Conservation (phyloP, 805 yeast species). For the Suhomyces prunicola region DNA sequence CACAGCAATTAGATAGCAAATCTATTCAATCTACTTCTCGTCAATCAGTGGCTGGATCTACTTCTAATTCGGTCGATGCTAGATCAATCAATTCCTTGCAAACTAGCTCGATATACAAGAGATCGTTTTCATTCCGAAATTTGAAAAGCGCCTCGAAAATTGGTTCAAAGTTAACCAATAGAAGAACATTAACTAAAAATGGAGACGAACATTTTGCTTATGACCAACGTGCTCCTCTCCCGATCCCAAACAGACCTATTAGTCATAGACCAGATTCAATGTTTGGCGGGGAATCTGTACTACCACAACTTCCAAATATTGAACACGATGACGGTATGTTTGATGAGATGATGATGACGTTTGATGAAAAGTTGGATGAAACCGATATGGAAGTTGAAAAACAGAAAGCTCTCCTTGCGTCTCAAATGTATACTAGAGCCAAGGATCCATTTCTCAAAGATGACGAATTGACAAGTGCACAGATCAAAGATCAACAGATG, state of each 20-base stretch:
- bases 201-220: not conserved
- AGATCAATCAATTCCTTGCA: not conserved
- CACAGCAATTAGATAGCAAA: not conserved
- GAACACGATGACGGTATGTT: slow-evolving; percentile 27
- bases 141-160: not conserved
- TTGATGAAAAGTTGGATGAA: slow-evolving; percentile 19
- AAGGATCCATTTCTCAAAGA: slow-evolving; percentile 34
- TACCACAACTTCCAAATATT: slow-evolving; percentile 21
- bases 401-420: not conserved
- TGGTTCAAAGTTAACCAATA: not conserved
- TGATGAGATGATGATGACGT: slow-evolving; percentile 25
- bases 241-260: not conserved
- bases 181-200: not conserved
- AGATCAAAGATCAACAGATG: slow-evolving; percentile 37
- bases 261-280: slow-evolving; percentile 1
- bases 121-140: slow-evolving; percentile 5
- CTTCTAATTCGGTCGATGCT: not conserved
- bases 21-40: slow-evolving; percentile 3
- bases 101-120: slow-evolving; percentile 1
- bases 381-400: not conserved
- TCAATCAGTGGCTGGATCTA: slow-evolving; percentile 2
- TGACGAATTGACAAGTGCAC: slow-evolving; percentile 41
- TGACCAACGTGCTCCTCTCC: not conserved
- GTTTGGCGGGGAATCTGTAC: not conserved
- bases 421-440: not conserved